Conservation (phyloP, 495 filamentous ascomycete species). For the Aspergillus sparsus region DNA sequence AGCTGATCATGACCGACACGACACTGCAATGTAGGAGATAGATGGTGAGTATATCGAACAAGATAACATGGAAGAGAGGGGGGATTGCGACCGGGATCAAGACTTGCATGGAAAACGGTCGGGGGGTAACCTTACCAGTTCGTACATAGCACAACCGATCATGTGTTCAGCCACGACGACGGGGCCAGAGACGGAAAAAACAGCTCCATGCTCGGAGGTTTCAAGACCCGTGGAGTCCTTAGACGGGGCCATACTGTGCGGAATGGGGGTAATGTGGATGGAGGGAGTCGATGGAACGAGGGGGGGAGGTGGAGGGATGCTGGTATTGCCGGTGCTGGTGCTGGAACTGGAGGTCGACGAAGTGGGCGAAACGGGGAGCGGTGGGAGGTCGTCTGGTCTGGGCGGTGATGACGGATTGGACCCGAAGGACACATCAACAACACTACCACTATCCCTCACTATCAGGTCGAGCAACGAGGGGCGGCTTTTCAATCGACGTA, state of each 20-base stretch:
- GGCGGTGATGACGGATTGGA: constrained; percentile 41
- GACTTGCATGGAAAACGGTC: neutral
- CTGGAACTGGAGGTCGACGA: constrained; percentile 43
- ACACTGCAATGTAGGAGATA: constrained; percentile 51
- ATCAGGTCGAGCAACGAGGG: constrained; percentile 75
- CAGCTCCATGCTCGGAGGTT: constrained; percentile 57
- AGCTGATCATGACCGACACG: constrained; percentile 86
- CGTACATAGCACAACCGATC: constrained; percentile 99
- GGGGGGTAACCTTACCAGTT: constrained; percentile 64
- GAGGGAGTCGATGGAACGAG: constrained; percentile 38
- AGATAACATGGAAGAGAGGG: neutral
- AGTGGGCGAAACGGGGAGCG: constrained; percentile 55
- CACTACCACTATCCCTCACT: constrained; percentile 42
- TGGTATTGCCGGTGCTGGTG: constrained; percentile 42
- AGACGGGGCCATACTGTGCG: constrained; percentile 64
- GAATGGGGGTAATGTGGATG: constrained; percentile 29
- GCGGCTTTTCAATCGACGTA: constrained; percentile 65
- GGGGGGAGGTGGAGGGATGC: constrained; percentile 34
- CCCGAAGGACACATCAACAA: constrained; percentile 32
- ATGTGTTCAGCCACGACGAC: constrained; percentile 98
- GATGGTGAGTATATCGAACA: constrained; percentile 19
- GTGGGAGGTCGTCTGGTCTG: constrained; percentile 46
- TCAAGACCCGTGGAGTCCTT: constrained; percentile 39
- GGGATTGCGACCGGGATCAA: constrained; percentile 25
- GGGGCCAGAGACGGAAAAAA: constrained; percentile 65